Percentiles rank a stretch among this genome's conserved stretches.
phyloP scores from a whole-genome alignment of 2,329 filamentous ascomycete genomes.

The Fusarium nygamai region DNA sequence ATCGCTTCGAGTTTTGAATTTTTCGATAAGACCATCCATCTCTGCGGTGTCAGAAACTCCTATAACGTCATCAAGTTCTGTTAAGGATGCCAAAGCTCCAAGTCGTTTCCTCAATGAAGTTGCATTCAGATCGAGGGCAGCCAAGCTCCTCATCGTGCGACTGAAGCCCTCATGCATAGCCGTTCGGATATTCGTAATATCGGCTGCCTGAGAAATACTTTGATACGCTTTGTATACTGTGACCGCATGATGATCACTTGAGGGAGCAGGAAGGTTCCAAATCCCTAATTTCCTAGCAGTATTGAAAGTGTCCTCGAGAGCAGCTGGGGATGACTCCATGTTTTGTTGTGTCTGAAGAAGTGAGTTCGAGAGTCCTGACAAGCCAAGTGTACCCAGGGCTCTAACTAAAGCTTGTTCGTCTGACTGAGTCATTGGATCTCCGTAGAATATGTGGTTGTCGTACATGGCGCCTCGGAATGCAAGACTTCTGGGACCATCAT shows the following conservation, averaged over 20 bases:
- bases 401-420: slow-evolving; percentile 78
- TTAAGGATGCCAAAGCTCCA: slow-evolving; percentile 74
- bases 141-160: slow-evolving; percentile 67
- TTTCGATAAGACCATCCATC: slow-evolving; percentile 68
- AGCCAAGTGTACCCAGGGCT: slow-evolving; percentile 81
- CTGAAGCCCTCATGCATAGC: slow-evolving; percentile 72
- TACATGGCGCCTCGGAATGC: slow-evolving; percentile 92
- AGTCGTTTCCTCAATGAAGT: slow-evolving; percentile 64
- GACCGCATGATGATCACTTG: slow-evolving; percentile 70
- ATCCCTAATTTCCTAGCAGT: slow-evolving; percentile 86
- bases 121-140: slow-evolving; percentile 59
- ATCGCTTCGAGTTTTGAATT: slow-evolving; percentile 71
- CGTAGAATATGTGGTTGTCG: slow-evolving; percentile 80
- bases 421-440: slow-evolving; percentile 62
- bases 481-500: slow-evolving; percentile 84
- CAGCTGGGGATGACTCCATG: slow-evolving; percentile 64
- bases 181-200: slow-evolving; percentile 61
- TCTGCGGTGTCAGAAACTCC: slow-evolving; percentile 68
- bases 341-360: slow-evolving; percentile 75
- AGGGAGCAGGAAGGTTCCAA: slow-evolving; percentile 87
- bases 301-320: slow-evolving; percentile 77
- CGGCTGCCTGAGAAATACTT: slow-evolving; percentile 74
- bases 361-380: slow-evolving; percentile 86
- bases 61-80: slow-evolving; percentile 83
- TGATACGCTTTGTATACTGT: slow-evolving; percentile 85